These are phyloP conservation scores for Suillus americanus DNA, from an alignment of 768 basidiomycete species.

Conservation along the genomic window DNA sequence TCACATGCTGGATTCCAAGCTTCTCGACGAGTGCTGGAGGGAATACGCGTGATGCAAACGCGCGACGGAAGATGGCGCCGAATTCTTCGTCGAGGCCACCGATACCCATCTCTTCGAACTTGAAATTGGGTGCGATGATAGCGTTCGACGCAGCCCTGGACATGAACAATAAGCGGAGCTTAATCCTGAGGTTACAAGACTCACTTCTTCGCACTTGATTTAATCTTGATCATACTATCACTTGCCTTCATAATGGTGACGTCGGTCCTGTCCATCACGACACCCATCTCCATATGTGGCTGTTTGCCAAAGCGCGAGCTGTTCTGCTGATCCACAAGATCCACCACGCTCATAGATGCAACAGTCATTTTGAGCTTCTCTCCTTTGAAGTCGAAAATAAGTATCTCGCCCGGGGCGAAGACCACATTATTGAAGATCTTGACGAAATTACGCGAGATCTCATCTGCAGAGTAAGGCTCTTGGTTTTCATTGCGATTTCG, in stretches of 20 bases:
- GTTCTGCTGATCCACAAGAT: constrained; percentile 62
- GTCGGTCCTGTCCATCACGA: constrained; percentile 91
- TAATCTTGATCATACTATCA: constrained; percentile 81
- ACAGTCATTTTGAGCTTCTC: constrained; percentile 75
- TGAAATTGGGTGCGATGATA: constrained; percentile 96
- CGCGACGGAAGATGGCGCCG: constrained; percentile 94
- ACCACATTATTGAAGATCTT: constrained; percentile 73
- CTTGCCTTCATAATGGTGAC: constrained; percentile 85
- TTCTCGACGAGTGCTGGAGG: constrained; percentile 96
- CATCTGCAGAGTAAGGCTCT: constrained; percentile 84
- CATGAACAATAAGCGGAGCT: constrained; percentile 7
- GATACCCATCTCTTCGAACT: constrained; percentile 99
- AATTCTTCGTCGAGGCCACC: constrained; percentile 97
- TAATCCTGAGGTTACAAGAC: constrained; percentile 15
- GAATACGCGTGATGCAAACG: constrained; percentile 98
- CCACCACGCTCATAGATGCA: constrained; percentile 56
- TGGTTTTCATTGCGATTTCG: constrained; percentile 51
- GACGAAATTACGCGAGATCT: constrained; percentile 74
- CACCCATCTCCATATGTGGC: constrained; percentile 50
- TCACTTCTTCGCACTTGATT: constrained; percentile 88
- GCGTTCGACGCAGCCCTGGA: constrained; percentile 86
- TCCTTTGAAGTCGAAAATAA: constrained; percentile 89
- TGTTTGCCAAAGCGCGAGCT: constrained; percentile 36
- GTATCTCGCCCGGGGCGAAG: constrained; percentile 63
- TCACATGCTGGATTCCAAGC: constrained; percentile 97